These are phyloP conservation scores for Poronia punctata DNA, from an alignment of 495 filamentous ascomycete genomes.

Conservation along the genomic window DNA sequence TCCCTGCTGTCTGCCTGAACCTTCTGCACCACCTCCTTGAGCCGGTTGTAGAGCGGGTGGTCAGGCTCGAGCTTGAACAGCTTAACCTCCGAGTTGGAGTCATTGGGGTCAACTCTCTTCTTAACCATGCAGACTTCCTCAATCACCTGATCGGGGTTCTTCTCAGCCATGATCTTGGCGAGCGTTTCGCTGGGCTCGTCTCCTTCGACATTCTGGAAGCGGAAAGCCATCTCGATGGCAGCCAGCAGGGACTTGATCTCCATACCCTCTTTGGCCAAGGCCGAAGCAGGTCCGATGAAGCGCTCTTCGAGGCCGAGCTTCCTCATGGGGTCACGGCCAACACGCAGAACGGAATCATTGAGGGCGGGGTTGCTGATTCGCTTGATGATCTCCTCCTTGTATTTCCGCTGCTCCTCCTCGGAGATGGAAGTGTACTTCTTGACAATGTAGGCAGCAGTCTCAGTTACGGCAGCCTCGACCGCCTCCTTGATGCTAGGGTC, in stretches of 20 bases:
- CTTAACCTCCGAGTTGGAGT: too few species aligned
- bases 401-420: conserved; percentile 70
- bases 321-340: conserved; percentile 87
- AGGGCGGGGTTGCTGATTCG: conserved; percentile 94
- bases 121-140: conserved; percentile 64
- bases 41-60: conserved; percentile 65
- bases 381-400: conserved; percentile 84
- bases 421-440: conserved; percentile 74
- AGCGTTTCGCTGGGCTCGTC: conserved; percentile 81
- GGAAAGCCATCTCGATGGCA: conserved; percentile 77
- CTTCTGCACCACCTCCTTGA: conserved; percentile 67
- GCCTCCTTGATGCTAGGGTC: conserved; percentile 58
- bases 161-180: conserved; percentile 70
- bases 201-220: conserved; percentile 84
- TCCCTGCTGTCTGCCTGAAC: conserved; percentile 58
- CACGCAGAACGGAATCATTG: conserved; percentile 87
- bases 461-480: conserved; percentile 66
- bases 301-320: conserved; percentile 91
- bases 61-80: conserved; percentile 62
- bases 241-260: conserved; percentile 63
- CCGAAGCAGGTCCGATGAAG: conserved; percentile 84
- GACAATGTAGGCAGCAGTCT: conserved; percentile 79
- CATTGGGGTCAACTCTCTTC: too few species aligned
- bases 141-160: conserved; percentile 59
- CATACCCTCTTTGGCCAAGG: conserved; percentile 71